Conservation (phyloP, 2,329 filamentous ascomycete genomes). For the Pestalotiopsis sp. region DNA sequence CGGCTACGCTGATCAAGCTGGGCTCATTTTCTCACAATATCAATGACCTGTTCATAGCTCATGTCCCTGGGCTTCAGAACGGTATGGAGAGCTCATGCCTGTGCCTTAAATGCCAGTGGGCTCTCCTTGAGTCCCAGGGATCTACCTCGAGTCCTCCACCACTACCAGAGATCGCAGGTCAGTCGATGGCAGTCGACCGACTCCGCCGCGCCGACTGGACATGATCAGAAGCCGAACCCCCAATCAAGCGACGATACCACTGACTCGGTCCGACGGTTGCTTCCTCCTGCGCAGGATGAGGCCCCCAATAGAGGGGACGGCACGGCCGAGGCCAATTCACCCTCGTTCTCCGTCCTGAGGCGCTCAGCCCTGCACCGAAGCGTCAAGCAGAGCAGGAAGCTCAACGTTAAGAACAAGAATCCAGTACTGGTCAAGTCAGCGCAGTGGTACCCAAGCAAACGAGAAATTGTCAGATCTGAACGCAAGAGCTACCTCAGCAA, state of each 20-base stretch:
- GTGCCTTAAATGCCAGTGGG: slow-evolving; percentile 21
- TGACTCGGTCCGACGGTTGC: not conserved
- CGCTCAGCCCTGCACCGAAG: slow-evolving; percentile 15
- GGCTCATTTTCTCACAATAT: not conserved
- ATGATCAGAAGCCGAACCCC: not conserved
- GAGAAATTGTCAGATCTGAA: slow-evolving; percentile 17
- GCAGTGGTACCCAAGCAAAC: slow-evolving; percentile 19
- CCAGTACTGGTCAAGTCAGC: slow-evolving; percentile 18
- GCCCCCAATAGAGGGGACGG: not conserved
- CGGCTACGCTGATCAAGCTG: slow-evolving; percentile 12
- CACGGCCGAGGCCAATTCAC: not conserved
- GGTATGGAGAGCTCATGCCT: slow-evolving; percentile 31
- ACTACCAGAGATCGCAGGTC: not conserved
- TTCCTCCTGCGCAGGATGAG: not conserved
- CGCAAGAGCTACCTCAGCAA: slow-evolving; percentile 22
- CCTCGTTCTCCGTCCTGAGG: slow-evolving; percentile 13
- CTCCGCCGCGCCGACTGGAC: not conserved
- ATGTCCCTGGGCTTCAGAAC: slow-evolving; percentile 34
- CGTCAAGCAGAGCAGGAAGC: slow-evolving; percentile 16
- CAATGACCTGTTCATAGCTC: slow-evolving; percentile 30
- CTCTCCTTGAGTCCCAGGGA: slow-evolving; percentile 31
- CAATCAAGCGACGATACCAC: not conserved
- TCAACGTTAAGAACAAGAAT: slow-evolving; percentile 9
- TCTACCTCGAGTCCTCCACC: slow-evolving; percentile 15
- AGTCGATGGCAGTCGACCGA: not conserved